Conservation (phyloP, 108 stramenopile species). For the Schizochytrium sp. region DNA sequence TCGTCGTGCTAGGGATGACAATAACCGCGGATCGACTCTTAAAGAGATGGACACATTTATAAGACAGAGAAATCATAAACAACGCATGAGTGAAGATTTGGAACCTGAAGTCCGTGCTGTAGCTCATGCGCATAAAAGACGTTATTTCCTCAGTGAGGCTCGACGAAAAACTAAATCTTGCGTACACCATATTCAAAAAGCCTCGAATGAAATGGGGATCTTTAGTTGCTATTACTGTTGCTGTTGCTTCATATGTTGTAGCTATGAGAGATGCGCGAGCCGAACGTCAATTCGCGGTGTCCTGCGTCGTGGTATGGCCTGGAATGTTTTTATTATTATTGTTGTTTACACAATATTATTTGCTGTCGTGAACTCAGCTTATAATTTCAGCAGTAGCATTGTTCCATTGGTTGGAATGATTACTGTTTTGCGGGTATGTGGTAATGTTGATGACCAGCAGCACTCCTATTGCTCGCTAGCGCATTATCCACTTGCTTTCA, state of each 20-base stretch:
- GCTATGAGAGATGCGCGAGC: neutral
- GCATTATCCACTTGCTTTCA: neutral
- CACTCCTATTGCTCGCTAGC: neutral
- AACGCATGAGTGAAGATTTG: no score
- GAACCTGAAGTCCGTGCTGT: no score
- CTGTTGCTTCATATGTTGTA: slow-evolving; percentile 37
- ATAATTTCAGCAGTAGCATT: neutral
- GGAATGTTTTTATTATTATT: neutral
- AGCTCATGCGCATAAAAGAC: no score
- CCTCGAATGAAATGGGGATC: neutral
- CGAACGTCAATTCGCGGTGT: slow-evolving; percentile 26
- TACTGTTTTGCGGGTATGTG: neutral
- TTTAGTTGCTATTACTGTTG: neutral
- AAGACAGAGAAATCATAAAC: no score
- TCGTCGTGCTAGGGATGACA: no score
- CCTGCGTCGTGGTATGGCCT: neutral
- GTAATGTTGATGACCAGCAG: neutral
- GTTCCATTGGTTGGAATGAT: slow-evolving; percentile 37
- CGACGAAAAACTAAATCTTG: no score
- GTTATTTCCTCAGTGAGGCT: no score
- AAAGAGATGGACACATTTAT: no score
- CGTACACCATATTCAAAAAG: neutral
- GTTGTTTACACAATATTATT: neutral
- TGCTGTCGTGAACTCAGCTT: neutral
- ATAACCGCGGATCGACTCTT: no score